Percentiles rank a stretch among this genome's conserved stretches.
phyloP scores from a whole-genome alignment of 805 yeast species.

The Pichia gijzeniarum region DNA sequence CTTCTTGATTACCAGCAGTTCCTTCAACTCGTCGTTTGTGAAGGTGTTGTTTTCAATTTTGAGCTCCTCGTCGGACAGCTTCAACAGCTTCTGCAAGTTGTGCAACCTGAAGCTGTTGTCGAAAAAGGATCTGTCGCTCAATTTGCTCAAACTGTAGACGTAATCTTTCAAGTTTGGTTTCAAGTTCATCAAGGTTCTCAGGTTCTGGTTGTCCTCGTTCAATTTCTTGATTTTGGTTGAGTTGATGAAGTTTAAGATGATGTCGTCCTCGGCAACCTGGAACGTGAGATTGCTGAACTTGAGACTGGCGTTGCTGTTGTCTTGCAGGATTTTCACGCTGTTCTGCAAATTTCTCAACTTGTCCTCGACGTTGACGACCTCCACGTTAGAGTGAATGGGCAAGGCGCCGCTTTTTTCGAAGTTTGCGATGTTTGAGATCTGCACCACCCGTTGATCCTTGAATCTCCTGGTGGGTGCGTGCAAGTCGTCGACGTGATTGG shows the following conservation, averaged over 20 bases:
- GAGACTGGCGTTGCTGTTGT: constrained; percentile 10
- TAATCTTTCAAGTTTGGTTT: constrained; percentile 25
- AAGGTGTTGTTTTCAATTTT: constrained; percentile 15
- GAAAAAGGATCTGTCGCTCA: constrained; percentile 29
- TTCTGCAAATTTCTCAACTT: constrained; percentile 18
- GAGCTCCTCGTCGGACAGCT: constrained; percentile 29
- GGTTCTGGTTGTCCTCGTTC: constrained; percentile 26
- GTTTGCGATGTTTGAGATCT: constrained; percentile 39
- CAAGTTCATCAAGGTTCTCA: constrained; percentile 25
- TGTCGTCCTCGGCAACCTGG: constrained; percentile 60
- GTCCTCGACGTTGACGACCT: constrained; percentile 41
- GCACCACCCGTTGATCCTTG: constrained; percentile 45
- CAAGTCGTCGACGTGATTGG: constrained; percentile 63
- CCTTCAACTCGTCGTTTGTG: constrained; percentile 38
- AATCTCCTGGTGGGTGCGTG: constrained; percentile 43
- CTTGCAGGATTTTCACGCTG: background rate
- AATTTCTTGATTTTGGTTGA: constrained; percentile 38
- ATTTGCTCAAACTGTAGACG: constrained; percentile 27
- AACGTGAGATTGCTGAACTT: constrained; percentile 38
- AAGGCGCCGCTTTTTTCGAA: constrained; percentile 36
- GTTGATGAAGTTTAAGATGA: constrained; percentile 61
- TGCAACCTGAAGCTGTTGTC: constrained; percentile 27
- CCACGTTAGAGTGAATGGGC: constrained; percentile 45
- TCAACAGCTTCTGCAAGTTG: constrained; percentile 44
- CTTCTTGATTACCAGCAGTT: constrained; percentile 49